Percentiles rank a stretch among this genome's conserved stretches.
phyloP scores from a whole-genome alignment of 352 stramenopile species.

The Globisporangium irregulare region DNA sequence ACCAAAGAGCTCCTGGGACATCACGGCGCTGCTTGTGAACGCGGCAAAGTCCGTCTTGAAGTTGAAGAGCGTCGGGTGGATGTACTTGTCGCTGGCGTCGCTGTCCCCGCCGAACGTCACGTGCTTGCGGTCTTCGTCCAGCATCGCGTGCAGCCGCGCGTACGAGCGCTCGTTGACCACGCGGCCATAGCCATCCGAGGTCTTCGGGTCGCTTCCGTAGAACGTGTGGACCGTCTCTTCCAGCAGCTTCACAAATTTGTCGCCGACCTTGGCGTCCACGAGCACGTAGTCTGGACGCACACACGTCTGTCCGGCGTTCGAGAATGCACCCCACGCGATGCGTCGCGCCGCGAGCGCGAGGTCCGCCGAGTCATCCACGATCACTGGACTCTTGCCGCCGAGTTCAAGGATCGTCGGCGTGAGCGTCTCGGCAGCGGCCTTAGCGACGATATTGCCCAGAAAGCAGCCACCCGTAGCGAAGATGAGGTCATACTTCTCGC shows the following conservation, averaged over 20 bases:
- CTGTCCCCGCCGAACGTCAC: slow-evolving; percentile 59
- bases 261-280: slow-evolving; percentile 70
- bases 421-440: slow-evolving; percentile 90
- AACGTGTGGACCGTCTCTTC: slow-evolving; percentile 44
- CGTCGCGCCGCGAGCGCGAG: slow-evolving; percentile 57
- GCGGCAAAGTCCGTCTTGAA: slow-evolving; percentile 61
- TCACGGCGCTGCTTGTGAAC: slow-evolving; percentile 56
- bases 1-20: slow-evolving; percentile 96
- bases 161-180: slow-evolving; percentile 21
- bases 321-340: slow-evolving; percentile 82
- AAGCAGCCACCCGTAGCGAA: slow-evolving; percentile 75
- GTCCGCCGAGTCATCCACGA: slow-evolving; percentile 69
- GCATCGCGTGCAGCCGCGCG: slow-evolving; percentile 24
- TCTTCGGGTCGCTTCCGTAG: slow-evolving; percentile 53
- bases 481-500: slow-evolving; percentile 82
- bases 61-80: slow-evolving; percentile 89
- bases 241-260: slow-evolving; percentile 50
- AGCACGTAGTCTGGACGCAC: slow-evolving; percentile 93
- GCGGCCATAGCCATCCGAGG: slow-evolving; percentile 45
- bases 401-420: slow-evolving; percentile 95
- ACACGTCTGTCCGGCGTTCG: slow-evolving; percentile 95
- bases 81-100: slow-evolving; percentile 69
- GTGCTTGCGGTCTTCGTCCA: slow-evolving; percentile 55
- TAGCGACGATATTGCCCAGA: slow-evolving; percentile 89
- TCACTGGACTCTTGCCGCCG: slow-evolving; percentile 91